These are phyloP conservation scores for Pseudopediastrum boryanum DNA, from an alignment of 139 green algal genomes.

Conservation along the genomic window DNA sequence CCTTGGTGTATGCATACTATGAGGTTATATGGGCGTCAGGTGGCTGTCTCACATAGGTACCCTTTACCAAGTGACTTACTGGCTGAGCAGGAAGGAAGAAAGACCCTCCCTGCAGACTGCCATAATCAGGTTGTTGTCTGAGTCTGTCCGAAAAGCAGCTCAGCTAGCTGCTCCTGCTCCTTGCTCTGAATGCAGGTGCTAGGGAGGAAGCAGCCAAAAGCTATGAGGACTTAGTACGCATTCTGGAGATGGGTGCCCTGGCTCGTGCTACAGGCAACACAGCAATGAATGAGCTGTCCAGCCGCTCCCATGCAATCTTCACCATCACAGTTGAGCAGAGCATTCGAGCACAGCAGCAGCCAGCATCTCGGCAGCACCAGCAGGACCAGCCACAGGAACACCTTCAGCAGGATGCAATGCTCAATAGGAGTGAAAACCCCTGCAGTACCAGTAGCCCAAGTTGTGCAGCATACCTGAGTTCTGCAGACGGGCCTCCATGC, in stretches of 20 bases:
- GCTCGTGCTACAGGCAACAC: slow-evolving; percentile 76
- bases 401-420: neutral
- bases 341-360: slow-evolving; percentile 1
- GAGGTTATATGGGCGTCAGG: too few species aligned
- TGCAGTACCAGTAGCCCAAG: neutral
- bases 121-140: too few species aligned
- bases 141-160: too few species aligned
- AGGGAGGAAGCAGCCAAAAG: slow-evolving; percentile 27
- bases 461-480: too few species aligned
- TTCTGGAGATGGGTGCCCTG: slow-evolving; percentile 71
- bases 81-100: too few species aligned
- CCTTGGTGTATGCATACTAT: too few species aligned
- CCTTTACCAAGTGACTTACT: too few species aligned
- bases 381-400: neutral
- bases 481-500: neutral
- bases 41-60: too few species aligned
- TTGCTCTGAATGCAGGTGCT: too few species aligned
- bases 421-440: neutral
- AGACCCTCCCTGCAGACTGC: too few species aligned
- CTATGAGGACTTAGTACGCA: slow-evolving; percentile 15
- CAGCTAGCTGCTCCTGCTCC: too few species aligned
- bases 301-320: slow-evolving; percentile 87
- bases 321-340: slow-evolving; percentile 69
- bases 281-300: slow-evolving; percentile 87
- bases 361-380: neutral